Percentiles rank a stretch among this genome's conserved stretches.
phyloP scores from a whole-genome alignment of 768 basidiomycete species.

The Phanerochaete carnosa region DNA sequence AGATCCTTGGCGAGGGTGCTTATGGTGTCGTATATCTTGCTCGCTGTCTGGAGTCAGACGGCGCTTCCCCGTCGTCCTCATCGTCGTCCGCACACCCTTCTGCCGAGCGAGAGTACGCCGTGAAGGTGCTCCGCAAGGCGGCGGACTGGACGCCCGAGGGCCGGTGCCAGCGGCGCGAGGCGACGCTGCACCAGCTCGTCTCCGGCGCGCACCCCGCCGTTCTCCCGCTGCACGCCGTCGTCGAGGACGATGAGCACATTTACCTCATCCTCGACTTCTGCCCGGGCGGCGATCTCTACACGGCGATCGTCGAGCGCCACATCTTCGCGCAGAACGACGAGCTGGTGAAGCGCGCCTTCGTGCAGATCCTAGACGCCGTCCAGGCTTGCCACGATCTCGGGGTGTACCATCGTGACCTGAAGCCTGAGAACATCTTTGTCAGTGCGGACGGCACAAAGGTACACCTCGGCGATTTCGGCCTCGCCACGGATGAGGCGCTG shows the following conservation, averaged over 20 bases:
- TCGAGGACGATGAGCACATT: conserved; percentile 59
- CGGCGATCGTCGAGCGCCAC: conserved; percentile 34
- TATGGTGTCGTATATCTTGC: conserved; percentile 28
- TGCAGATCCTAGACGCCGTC: conserved; percentile 54
- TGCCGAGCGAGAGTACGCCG: conserved; percentile 19
- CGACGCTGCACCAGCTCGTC: conserved; percentile 53
- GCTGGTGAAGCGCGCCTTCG: conserved; percentile 46
- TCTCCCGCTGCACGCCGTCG: conserved; percentile 63
- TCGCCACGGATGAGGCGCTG: conserved; percentile 18
- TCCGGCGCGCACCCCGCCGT: conserved; percentile 54
- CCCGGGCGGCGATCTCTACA: conserved; percentile 44
- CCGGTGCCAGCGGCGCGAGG: conserved; percentile 48
- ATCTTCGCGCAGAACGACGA: conserved; percentile 35
- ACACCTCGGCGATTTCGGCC: conserved; percentile 44
- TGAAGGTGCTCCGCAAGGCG: conserved; percentile 23
- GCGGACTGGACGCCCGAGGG: conserved; percentile 8
- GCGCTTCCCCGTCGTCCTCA: not conserved
- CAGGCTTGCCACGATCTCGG: conserved; percentile 46
- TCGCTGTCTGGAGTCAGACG: conserved; percentile 9
- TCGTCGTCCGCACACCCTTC: not conserved
- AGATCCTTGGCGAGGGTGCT: conserved; percentile 23
- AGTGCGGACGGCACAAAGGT: conserved; percentile 35
- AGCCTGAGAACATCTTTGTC: conserved; percentile 51
- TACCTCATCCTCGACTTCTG: conserved; percentile 63
- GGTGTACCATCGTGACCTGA: conserved; percentile 57